Conservation (phyloP, 2,329 filamentous ascomycete genomes). For the Dichotomopilus funicola region DNA sequence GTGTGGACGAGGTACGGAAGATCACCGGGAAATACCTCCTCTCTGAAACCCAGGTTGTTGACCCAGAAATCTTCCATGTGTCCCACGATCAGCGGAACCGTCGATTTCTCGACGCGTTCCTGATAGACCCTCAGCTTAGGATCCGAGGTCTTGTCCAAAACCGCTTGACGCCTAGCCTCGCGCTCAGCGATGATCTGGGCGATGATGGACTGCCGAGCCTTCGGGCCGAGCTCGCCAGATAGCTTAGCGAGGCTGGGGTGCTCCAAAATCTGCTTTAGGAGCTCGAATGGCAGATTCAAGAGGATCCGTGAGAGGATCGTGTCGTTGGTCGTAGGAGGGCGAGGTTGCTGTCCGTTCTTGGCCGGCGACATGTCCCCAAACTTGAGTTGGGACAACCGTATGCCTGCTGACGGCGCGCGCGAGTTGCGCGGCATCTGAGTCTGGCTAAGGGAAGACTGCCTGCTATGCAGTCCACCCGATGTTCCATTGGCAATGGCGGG, state of each 20-base stretch:
- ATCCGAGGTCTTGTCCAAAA: slow-evolving; percentile 35
- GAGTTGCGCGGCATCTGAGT: slow-evolving; percentile 14
- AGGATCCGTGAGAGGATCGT: slow-evolving; percentile 58
- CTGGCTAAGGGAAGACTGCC: slow-evolving; percentile 15
- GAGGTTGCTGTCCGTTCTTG: slow-evolving; percentile 27
- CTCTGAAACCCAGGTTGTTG: slow-evolving; percentile 26
- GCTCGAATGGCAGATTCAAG: slow-evolving; percentile 61
- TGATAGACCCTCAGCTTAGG: slow-evolving; percentile 15
- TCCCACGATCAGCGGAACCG: slow-evolving; percentile 16
- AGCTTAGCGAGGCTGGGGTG: slow-evolving; percentile 48
- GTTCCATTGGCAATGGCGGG: slow-evolving; percentile 19
- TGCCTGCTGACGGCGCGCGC: slow-evolving; percentile 19
- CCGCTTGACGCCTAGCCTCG: slow-evolving; percentile 47
- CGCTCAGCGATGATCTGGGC: slow-evolving; percentile 48
- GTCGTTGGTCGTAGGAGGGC: slow-evolving; percentile 29
- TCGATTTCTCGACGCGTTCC: slow-evolving; percentile 15
- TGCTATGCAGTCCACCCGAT: slow-evolving; percentile 15
- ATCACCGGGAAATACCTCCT: slow-evolving; percentile 25
- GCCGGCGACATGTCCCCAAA: slow-evolving; percentile 27
- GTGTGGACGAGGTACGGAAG: slow-evolving; percentile 23
- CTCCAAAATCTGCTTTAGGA: slow-evolving; percentile 60
- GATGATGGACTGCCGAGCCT: slow-evolving; percentile 43
- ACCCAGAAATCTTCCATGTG: slow-evolving; percentile 20
- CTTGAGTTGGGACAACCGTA: slow-evolving; percentile 24
- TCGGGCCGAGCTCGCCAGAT: slow-evolving; percentile 43